A percentile compares a stretch with the other conserved stretches of the same genome.
phyloP scores from a whole-genome alignment of 768 basidiomycete genomes.

The Suillus variegatus region DNA sequence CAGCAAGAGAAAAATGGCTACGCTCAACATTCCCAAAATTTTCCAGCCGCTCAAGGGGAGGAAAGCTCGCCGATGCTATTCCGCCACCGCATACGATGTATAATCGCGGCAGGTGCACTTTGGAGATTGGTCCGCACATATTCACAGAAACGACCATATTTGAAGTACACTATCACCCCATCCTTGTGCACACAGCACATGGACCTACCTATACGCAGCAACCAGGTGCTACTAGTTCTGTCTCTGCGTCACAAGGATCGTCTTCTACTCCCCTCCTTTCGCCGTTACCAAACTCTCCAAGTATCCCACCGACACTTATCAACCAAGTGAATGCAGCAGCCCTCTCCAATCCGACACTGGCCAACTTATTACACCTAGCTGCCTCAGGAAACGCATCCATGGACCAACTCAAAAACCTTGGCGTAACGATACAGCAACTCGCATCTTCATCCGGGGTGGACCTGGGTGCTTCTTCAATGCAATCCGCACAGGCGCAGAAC shows the following conservation, averaged over 20 bases:
- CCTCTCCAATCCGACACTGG: constrained; percentile 64
- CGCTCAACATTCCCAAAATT: constrained; percentile 67
- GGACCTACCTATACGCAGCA: constrained; percentile 29
- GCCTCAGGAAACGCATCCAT: constrained; percentile 60
- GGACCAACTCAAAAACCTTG: constrained; percentile 68
- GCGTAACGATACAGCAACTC: constrained; percentile 71
- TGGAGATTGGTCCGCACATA: constrained; percentile 75
- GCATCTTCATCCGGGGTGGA: constrained; percentile 31
- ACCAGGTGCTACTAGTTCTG: constrained; percentile 13
- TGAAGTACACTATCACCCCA: constrained; percentile 68
- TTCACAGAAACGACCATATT: constrained; percentile 70
- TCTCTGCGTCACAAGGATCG: constrained; percentile 24
- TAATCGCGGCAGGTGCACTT: constrained; percentile 64
- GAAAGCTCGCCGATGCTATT: constrained; percentile 51
- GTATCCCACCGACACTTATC: constrained; percentile 59
- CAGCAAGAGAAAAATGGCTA: constrained; percentile 76
- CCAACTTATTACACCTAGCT: constrained; percentile 64
- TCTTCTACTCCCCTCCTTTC: constrained; percentile 43
- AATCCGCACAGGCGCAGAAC: constrained; percentile 14
- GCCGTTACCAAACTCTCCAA: constrained; percentile 44
- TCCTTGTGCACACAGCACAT: constrained; percentile 24
- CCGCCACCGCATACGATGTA: constrained; percentile 71
- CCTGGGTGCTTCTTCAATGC: constrained; percentile 11
- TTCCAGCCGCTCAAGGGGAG: constrained; percentile 61
- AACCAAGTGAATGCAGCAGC: constrained; percentile 68